These are phyloP conservation scores for Fraxinus anomala DNA, from an alignment of 257 asterid species.

Conservation along the genomic window DNA sequence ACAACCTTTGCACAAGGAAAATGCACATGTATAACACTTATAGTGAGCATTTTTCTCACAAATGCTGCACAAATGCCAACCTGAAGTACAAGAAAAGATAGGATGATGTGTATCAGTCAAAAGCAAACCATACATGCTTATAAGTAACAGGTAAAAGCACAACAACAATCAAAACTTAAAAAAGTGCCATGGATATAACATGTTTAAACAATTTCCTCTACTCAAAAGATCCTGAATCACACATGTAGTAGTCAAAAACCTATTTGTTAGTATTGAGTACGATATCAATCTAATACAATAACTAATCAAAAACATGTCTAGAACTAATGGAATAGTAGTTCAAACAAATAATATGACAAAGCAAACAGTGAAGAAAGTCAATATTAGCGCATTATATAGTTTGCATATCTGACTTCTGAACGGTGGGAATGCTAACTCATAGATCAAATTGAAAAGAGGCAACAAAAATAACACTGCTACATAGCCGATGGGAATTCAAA, in stretches of 20 bases:
- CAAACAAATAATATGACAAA: not conserved
- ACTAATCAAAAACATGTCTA: not conserved
- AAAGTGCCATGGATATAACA: constrained; percentile 1
- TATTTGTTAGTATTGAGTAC: constrained; percentile 2
- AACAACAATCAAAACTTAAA: not conserved
- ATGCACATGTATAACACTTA: constrained; percentile 88
- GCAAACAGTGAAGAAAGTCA: not conserved
- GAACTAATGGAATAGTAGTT: not conserved
- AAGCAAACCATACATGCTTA: not conserved
- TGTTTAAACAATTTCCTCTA: not conserved
- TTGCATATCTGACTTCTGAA: not conserved
- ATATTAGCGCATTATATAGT: no score
- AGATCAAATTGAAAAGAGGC: not conserved
- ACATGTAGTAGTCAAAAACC: not conserved
- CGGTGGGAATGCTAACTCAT: not conserved
- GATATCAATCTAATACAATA: not conserved
- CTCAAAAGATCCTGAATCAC: not conserved
- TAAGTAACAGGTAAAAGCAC: not conserved
- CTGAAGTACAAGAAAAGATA: constrained; percentile 43
- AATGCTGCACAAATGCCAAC: constrained; percentile 93
- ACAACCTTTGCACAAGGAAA: constrained; percentile 92
- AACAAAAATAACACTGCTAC: not conserved
- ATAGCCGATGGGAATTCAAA: not conserved
- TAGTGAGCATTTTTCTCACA: constrained; percentile 92
- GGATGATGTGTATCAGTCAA: not conserved